A percentile compares a stretch with the other conserved stretches of the same genome.
Conservation (phyloP, 305 asterid genomes). For the Rubia peregrina region DNA sequence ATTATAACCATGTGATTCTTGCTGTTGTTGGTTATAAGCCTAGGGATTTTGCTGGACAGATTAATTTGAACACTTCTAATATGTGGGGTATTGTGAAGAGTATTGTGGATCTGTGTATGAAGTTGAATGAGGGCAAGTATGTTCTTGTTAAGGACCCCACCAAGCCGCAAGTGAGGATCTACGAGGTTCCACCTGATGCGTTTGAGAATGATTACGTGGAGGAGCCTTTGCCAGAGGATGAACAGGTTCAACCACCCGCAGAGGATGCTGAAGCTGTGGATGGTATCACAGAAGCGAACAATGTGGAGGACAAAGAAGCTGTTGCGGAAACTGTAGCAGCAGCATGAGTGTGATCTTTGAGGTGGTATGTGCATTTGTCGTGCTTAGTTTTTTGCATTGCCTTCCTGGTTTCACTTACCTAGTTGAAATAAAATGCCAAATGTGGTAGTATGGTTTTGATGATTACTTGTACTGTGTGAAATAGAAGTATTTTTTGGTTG, state of each 20-base stretch:
- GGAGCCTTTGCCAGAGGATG: constrained; percentile 94
- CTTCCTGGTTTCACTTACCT: background rate
- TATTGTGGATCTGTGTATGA: constrained; percentile 93
- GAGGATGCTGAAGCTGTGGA: constrained; percentile 61
- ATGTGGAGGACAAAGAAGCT: constrained; percentile 43
- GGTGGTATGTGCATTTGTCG: background rate
- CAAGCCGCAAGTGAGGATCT: constrained; percentile 89
- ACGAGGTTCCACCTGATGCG: constrained; percentile 94
- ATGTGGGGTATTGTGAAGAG: constrained; percentile 99
- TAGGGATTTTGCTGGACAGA: constrained; percentile 74
- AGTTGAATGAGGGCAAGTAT: constrained; percentile 86
- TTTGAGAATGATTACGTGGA: constrained; percentile 95
- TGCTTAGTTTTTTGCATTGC: background rate
- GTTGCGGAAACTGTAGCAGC: constrained; percentile 47
- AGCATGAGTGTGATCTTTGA: constrained; percentile 27
- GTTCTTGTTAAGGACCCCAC: constrained; percentile 94
- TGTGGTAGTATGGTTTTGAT: background rate
- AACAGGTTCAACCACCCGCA: constrained; percentile 90
- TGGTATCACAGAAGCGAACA: constrained; percentile 35
- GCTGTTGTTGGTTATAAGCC: constrained; percentile 98
- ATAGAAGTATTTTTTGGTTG: background rate
- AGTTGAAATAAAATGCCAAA: background rate
- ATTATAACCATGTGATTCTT: constrained; percentile 76
- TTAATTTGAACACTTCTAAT: constrained; percentile 76
- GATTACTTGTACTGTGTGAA: background rate